phyloP scores from a whole-genome alignment of 108 stramenopile genomes.

The Asterionellopsis glacialis region DNA sequence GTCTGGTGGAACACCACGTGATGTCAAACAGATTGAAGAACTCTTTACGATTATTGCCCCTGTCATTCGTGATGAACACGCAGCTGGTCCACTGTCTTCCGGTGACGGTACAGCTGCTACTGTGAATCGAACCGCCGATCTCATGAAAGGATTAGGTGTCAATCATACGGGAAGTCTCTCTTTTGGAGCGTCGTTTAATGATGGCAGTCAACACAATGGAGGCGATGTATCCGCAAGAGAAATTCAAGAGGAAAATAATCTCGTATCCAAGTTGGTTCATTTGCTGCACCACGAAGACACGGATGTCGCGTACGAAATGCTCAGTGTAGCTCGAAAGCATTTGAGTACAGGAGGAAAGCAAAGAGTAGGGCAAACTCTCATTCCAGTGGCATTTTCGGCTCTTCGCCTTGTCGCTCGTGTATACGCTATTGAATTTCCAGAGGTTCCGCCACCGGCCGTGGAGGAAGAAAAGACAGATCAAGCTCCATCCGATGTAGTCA shows the following conservation, averaged over 20 bases:
- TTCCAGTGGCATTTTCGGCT: conserved; percentile 81
- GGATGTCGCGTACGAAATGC: conserved; percentile 80
- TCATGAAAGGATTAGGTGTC: conserved; percentile 71
- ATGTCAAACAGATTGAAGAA: conserved; percentile 67
- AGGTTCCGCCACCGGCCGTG: background rate
- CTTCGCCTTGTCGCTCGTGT: conserved; percentile 72
- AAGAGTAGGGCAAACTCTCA: conserved; percentile 68
- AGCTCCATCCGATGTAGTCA: conserved; percentile 4
- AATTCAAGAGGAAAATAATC: conserved; percentile 63
- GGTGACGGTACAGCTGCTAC: background rate
- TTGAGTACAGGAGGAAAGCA: conserved; percentile 54
- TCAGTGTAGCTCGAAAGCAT: conserved; percentile 63
- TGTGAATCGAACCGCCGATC: conserved; percentile 49
- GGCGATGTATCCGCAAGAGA: conserved; percentile 17
- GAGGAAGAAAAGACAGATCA: conserved; percentile 8
- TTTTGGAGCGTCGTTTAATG: conserved; percentile 3
- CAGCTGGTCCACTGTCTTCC: background rate
- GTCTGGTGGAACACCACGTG: conserved; percentile 38
- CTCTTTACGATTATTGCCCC: conserved; percentile 89
- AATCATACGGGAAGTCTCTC: conserved; percentile 5
- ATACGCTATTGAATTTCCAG: conserved; percentile 31
- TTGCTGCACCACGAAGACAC: conserved; percentile 80
- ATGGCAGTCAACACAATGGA: conserved; percentile 5
- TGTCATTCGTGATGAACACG: conserved; percentile 64
- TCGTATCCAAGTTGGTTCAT: conserved; percentile 91